phyloP scores from a whole-genome alignment of 768 basidiomycete genomes.

The Boletus sp. region DNA sequence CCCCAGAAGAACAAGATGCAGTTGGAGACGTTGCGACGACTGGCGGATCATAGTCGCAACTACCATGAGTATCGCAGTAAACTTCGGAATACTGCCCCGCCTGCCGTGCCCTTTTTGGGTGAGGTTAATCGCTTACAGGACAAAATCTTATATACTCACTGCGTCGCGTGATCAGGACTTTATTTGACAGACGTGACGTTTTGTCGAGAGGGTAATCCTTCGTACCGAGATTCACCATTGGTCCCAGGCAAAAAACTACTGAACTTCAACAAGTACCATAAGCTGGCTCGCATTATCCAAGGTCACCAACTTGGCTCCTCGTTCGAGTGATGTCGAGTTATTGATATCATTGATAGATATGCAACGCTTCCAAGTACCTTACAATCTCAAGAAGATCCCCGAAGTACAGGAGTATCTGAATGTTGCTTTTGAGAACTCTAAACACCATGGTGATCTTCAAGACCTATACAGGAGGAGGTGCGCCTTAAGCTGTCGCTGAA shows the following conservation, averaged over 20 bases:
- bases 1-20: conserved; percentile 81
- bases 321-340: neutral
- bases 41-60: conserved; percentile 90
- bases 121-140: conserved; percentile 19
- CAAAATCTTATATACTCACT: conserved; percentile 7
- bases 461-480: conserved; percentile 86
- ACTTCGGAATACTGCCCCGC: conserved; percentile 85
- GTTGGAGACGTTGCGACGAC: conserved; percentile 74
- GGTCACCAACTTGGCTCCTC: conserved; percentile 39
- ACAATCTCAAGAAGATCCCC: conserved; percentile 83
- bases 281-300: conserved; percentile 81
- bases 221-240: conserved; percentile 74
- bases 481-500: conserved; percentile 16
- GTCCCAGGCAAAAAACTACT: conserved; percentile 76
- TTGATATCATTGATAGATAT: conserved; percentile 53
- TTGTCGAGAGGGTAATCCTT: conserved; percentile 92
- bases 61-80: conserved; percentile 88
- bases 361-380: conserved; percentile 88
- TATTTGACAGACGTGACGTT: conserved; percentile 94
- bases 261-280: conserved; percentile 97
- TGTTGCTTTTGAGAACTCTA: conserved; percentile 70
- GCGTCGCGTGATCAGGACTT: conserved; percentile 47
- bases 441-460: conserved; percentile 77
- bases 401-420: conserved; percentile 84
- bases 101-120: conserved; percentile 95